These are phyloP conservation scores for Phlebopus sp. DNA, from an alignment of 1,284 basidiomycete species.

Conservation along the genomic window DNA sequence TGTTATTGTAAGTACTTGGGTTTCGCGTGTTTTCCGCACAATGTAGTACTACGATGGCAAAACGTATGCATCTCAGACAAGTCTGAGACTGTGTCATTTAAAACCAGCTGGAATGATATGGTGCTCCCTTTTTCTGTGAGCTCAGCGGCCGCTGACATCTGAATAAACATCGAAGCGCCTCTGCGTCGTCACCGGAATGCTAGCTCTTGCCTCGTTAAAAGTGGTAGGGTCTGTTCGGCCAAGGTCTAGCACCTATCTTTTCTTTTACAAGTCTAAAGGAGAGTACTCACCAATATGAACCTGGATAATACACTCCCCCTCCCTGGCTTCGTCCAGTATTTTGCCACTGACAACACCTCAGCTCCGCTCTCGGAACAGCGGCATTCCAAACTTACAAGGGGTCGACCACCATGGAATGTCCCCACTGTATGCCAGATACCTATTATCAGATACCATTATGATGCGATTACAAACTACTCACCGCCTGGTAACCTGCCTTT, in stretches of 20 bases:
- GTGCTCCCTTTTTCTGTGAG: slow-evolving; percentile 2
- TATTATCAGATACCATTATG: slow-evolving; percentile 1
- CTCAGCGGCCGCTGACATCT: slow-evolving; percentile 51
- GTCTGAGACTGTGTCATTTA: no score
- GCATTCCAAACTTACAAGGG: slow-evolving; percentile 62
- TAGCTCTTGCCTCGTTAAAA: slow-evolving; percentile 68
- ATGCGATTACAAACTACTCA: slow-evolving; percentile 38
- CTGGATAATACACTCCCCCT: slow-evolving; percentile 80
- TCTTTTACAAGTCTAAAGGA: background rate
- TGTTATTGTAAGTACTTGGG: no score
- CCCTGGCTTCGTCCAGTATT: slow-evolving; percentile 75
- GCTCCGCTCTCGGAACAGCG: slow-evolving; percentile 1
- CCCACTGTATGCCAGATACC: slow-evolving; percentile 58
- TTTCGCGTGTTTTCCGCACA: no score
- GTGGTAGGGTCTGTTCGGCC: slow-evolving; percentile 61
- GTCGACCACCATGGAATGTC: slow-evolving; percentile 87
- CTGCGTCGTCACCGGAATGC: slow-evolving; percentile 87
- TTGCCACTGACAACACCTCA: slow-evolving; percentile 58
- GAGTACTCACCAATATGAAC: slow-evolving; percentile 73
- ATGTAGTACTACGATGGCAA: no score
- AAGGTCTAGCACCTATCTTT: slow-evolving; percentile 3
- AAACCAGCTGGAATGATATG: no score
- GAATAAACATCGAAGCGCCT: slow-evolving; percentile 90
- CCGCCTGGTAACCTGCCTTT: slow-evolving; percentile 81
- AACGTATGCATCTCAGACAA: no score